Base-by-base conservation (phyloP, 495 filamentous ascomycete genomes). In the Penicillium canescens region DNA sequence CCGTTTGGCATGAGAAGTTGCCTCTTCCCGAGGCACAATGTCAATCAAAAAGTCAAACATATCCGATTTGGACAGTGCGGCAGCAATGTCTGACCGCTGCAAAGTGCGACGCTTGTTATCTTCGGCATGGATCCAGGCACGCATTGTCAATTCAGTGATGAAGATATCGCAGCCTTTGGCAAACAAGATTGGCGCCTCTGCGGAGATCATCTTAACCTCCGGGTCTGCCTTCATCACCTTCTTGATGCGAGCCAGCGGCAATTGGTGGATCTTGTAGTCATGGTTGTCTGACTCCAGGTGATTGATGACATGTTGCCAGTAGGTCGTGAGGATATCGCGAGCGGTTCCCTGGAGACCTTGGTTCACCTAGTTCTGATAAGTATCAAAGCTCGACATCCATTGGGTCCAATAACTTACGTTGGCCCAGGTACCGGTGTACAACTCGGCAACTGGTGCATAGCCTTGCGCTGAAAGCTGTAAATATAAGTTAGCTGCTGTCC, bases 31-130 rank as follows among this genome's bases (percentile, higher is more conserved):
- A 5, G 94, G 94, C 7, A 98, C 94, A 53, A 98, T 98, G 71
- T 98, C 94, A 69, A 98, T 98, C 48, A 98, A 79, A 74, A 98
- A 98, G 76, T 98, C 94, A 72, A 98, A 98, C 94, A 98, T 98
- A 72, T 98, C 94, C 34, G 91, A 96, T 74, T 98, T 98, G 51
- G 91, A 88, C 28, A 98, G 80, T 13, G 94, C 94, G 23, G 89
- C 91, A 45, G 94, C 94, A 68, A 98, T 98, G 65, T 98, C 94
- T 42, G 90, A 95, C 40, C 94, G 85, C 71, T 98, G 94, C 33
- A 98, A 79, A 2, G 94, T 98, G 11, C 94, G 86, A 12, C 94
- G 82, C 77, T 98, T 98, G 78, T 98, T 98, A 70, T 98, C 94
- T 66, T 98, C 94, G 4, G 94, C 94, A 62, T 98, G 94, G 23